Evolutionary conservation across 139 green algal species (phyloP).

Genomic region (Haematococcus sp.): DNA sequence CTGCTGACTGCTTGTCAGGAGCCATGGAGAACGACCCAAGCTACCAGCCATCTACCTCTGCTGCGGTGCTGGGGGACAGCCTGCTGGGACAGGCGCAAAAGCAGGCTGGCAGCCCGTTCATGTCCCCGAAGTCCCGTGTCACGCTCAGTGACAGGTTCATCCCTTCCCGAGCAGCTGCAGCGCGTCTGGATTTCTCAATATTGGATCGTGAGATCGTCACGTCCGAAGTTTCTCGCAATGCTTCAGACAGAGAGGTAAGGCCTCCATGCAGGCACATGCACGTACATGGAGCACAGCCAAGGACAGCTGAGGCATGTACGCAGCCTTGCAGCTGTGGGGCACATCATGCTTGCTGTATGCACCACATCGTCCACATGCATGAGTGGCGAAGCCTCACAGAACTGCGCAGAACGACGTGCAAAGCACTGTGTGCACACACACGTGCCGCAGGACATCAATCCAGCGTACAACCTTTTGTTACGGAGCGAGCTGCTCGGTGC

Average conservation of each 20-base stretch:
- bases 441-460: conserved; percentile 54
- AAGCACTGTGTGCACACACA: background rate
- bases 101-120: too few relatives aligned
- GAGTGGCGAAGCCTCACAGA: too few relatives aligned
- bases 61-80: too few relatives aligned
- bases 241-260: conserved; percentile 43
- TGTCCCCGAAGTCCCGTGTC: conserved; percentile 20
- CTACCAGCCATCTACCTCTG: too few relatives aligned
- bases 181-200: conserved; percentile 70
- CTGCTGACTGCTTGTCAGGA: too few relatives aligned
- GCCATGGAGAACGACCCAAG: too few relatives aligned
- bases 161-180: conserved; percentile 58
- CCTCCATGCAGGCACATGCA: background rate
- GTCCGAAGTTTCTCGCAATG: conserved; percentile 35
- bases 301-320: conserved; percentile 5
- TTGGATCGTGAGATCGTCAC: conserved; percentile 69
- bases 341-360: background rate
- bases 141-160: conserved; percentile 86
- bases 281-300: background rate
- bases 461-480: conserved; percentile 81
- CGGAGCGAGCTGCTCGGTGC: conserved; percentile 67
- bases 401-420: background rate
- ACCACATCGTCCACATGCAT: background rate
- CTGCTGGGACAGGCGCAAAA: too few relatives aligned
- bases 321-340: background rate